Evolutionary conservation across 441 rosid genomes (phyloP), one percentile per base, ranked within the genome.

Genomic region (Sinapis alba): DNA sequence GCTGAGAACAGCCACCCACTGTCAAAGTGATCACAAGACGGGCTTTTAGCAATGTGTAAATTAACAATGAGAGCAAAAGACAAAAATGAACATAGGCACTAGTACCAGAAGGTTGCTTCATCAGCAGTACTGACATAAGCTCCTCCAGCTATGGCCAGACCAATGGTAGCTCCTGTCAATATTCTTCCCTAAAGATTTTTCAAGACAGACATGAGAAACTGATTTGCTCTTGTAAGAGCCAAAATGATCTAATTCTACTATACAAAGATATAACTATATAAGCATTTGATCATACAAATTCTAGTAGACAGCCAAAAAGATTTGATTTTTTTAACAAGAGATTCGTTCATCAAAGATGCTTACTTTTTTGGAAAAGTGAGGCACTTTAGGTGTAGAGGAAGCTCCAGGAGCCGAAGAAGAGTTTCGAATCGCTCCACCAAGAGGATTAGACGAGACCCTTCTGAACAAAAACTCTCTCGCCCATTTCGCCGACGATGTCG

Each of bases 71-170:
- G 59, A 19, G 10, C 16, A 47, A 61, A 70, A 36, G 27, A 38
- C 34, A 71, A 18, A 34, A 10, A 65, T 53, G 47, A 62, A 15
- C 45, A 62, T n/a, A n/a, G n/a, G n/a, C n/a, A n/a, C n/a, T n/a
- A 77, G 72, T 90, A 92, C 98, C 99, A 94, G 87, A 94, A 88
- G 69, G 99, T 92, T 51, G 97, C 97, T 86, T 92, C 98, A 83
- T 94, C 99, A 63, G 88, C 93, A 36, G 98, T 95, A 81, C 98
- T 94, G 66, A 86, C 97, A 82, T 94, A 94, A 73, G 99, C 99
- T 78, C 98, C 99, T 62, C 97, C 93, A 38, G 88, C 94, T 72
- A 94, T 94, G 19, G 87, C 82, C 13, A 94, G 70, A 18, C 97
- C 96, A 66, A 92, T 78, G 60, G 97, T 87, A 45, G 90, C 90